phyloP scores from a whole-genome alignment of 306 rosid species.

The Vigna hirtella region DNA sequence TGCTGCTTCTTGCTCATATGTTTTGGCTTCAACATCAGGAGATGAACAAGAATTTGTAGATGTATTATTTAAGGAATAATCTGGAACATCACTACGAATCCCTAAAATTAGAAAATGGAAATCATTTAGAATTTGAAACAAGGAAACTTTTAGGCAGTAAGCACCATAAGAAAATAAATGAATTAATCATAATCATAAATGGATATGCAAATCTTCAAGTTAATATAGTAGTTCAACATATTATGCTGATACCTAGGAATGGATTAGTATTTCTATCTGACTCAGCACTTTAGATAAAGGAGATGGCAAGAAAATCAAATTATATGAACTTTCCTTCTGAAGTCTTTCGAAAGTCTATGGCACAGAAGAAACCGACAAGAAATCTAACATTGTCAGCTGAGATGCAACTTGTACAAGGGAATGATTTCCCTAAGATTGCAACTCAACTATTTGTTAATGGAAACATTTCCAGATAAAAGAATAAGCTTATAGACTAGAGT shows the following conservation, averaged over 20 bases:
- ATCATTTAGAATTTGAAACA: constrained; percentile 29
- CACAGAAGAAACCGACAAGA: neutral
- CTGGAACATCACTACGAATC: constrained; percentile 65
- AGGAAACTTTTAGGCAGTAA: constrained; percentile 15
- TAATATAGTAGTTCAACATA: constrained; percentile 41
- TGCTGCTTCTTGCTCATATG: constrained; percentile 71
- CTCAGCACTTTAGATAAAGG: constrained; percentile 38
- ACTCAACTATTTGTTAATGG: constrained; percentile 19
- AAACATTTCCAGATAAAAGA: constrained; percentile 21
- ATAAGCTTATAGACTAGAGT: constrained; percentile 12
- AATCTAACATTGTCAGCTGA: constrained; percentile 6
- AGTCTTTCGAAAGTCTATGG: constrained; percentile 28
- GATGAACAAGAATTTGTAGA: constrained; percentile 64
- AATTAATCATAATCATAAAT: constrained; percentile 11
- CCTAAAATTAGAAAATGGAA: constrained; percentile 56
- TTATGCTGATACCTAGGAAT: neutral
- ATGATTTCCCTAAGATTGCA: constrained; percentile 15
- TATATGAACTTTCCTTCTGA: constrained; percentile 18
- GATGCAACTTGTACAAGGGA: constrained; percentile 28
- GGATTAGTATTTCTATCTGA: constrained; percentile 22
- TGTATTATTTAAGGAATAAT: constrained; percentile 63
- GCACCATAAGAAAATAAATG: constrained; percentile 2
- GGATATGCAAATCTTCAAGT: constrained; percentile 31
- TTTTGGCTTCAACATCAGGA: constrained; percentile 60
- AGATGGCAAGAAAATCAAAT: constrained; percentile 23